phyloP scores from a whole-genome alignment of 1,139 yeast species.

The Debaryomyces udenii region DNA sequence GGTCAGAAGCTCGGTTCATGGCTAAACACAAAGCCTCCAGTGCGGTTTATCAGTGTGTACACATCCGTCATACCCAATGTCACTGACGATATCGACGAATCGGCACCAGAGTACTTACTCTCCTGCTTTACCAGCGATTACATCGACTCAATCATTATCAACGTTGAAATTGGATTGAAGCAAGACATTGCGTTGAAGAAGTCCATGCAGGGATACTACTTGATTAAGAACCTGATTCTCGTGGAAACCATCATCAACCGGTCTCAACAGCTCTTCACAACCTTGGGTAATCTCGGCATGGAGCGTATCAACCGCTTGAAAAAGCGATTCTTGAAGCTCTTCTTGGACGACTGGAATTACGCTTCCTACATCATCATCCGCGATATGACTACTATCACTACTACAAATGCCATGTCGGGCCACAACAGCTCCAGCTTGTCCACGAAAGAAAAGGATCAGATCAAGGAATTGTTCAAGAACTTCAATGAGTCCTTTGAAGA shows the following conservation, averaged over 20 bases:
- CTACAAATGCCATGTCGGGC: slow-evolving; percentile 29
- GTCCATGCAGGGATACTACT: slow-evolving; percentile 65
- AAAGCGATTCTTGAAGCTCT: slow-evolving; percentile 74
- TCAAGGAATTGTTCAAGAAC: slow-evolving; percentile 80
- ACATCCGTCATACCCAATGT: slow-evolving; percentile 48
- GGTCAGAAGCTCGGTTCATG: slow-evolving; percentile 64
- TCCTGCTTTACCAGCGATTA: slow-evolving; percentile 73
- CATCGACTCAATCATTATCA: slow-evolving; percentile 69
- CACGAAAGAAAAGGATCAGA: slow-evolving; percentile 76
- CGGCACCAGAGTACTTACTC: slow-evolving; percentile 51
- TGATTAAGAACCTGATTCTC: slow-evolving; percentile 71
- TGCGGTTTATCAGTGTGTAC: slow-evolving; percentile 52
- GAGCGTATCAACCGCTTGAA: slow-evolving; percentile 69
- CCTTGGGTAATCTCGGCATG: slow-evolving; percentile 66
- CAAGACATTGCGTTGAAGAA: slow-evolving; percentile 40
- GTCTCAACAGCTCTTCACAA: slow-evolving; percentile 52
- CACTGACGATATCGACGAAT: slow-evolving; percentile 32
- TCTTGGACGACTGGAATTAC: slow-evolving; percentile 82
- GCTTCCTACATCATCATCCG: slow-evolving; percentile 72
- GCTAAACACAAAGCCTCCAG: slow-evolving; percentile 61
- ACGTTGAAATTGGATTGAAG: slow-evolving; percentile 59
- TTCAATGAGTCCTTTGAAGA: slow-evolving; percentile 86
- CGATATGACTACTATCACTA: slow-evolving; percentile 65
- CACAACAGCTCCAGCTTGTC: slow-evolving; percentile 29
- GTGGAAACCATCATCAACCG: slow-evolving; percentile 75